Evolutionary conservation across 495 filamentous ascomycete genomes (phyloP).

Genomic region (Terfezia boudieri): DNA sequence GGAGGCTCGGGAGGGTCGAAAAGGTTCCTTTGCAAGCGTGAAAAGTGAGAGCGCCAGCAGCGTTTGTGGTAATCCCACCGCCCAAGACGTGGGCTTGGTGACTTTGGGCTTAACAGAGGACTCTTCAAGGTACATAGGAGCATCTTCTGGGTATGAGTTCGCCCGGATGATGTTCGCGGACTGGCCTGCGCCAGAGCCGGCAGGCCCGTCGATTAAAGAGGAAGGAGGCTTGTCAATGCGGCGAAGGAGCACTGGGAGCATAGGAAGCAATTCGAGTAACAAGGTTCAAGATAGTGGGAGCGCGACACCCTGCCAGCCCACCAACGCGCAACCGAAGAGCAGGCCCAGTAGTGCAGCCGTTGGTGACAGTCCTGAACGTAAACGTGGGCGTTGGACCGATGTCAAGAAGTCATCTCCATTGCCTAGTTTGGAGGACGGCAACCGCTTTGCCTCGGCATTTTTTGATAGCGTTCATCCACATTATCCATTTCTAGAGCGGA

Average conservation of each 20-base stretch:
- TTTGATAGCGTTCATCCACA: slow-evolving; percentile 15
- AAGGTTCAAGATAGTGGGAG: not conserved
- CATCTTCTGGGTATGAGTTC: slow-evolving; percentile 15
- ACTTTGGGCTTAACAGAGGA: slow-evolving; percentile 15
- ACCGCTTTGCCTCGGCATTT: slow-evolving; percentile 6
- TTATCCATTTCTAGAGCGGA: slow-evolving; percentile 16
- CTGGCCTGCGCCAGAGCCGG: not conserved
- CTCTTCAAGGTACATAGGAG: slow-evolving; percentile 13
- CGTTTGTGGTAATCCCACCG: not conserved
- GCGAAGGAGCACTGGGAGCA: not conserved
- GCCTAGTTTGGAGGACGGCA: slow-evolving; percentile 11
- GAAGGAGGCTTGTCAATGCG: not conserved
- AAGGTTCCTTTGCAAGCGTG: not conserved
- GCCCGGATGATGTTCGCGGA: slow-evolving; percentile 13
- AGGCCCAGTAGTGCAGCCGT: not conserved
- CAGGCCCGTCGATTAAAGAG: not conserved
- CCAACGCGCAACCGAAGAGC: not conserved
- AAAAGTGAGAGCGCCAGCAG: too few relatives aligned
- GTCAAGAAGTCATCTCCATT: slow-evolving; percentile 6
- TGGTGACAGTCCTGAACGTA: not conserved
- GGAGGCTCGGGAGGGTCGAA: not conserved
- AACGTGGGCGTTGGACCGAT: slow-evolving; percentile 5
- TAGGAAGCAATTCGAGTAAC: not conserved
- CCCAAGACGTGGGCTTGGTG: slow-evolving; percentile 14
- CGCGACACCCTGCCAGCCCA: not conserved